Base-by-base conservation (phyloP, 768 basidiomycete genomes). In the Lactarius sp. region DNA sequence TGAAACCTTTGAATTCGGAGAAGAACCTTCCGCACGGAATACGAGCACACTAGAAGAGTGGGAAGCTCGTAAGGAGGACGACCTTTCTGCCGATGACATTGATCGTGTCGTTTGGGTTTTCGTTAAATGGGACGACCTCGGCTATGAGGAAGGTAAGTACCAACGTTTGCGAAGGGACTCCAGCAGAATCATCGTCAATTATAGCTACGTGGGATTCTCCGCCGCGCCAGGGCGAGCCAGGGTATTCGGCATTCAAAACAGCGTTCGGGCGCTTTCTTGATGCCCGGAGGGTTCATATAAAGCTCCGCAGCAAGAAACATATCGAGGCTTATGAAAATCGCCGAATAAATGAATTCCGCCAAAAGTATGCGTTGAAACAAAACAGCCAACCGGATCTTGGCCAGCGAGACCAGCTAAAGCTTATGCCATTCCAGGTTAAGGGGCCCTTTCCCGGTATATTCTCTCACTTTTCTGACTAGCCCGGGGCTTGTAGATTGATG, bases 131-230 rank as follows among this genome's bases (percentile, higher is more conserved):
- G 80, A 85, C 50, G 94, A 94, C 66, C 78, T 98, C 33, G 86
- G 89, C n/a, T 97, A 98, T 65, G 90, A 96, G 22, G 89, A 94
- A 79, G 86, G 95, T 92, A 61, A 58, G 83, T 12, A 71, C n/a
- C 4, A 9, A 42, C 13, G 27, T n/a, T 49, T 37, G 55, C 36
- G 47, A 58, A 57, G 54, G 49, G 59, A n/a, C 62, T 53, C 47
- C 50, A 31, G 42, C 18, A n/a, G 59, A 10, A 49, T 59, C 41
- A 20, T 52, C 46, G 14, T 34, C 42, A 20, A 14, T 52, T 41
- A 18, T 69, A 96, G 94, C 91, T n/a, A 86, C 90, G 12, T 96
- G 93, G 92, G 94, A 97, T 75, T 85, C 93, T 18, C 93, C 95
- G 1, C 92, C 93, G 41, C 81, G 80, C 9, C 71, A 67, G 8